Evolutionary conservation across 1,139 yeast species (phyloP).

Genomic region (Debaryomyces udenii): DNA sequence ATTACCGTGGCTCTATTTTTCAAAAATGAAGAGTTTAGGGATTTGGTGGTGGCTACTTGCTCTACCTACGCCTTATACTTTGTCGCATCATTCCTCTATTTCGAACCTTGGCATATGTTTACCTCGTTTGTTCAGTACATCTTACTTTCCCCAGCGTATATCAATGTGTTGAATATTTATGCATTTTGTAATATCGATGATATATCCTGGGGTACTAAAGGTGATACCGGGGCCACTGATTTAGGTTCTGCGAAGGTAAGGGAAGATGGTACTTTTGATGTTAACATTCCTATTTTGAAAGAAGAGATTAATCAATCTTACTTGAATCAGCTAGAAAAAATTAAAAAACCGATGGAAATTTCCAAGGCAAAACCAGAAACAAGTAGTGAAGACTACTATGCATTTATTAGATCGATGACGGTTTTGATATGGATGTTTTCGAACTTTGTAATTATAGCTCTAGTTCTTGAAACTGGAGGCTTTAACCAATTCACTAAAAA

Average conservation of each 20-base stretch:
- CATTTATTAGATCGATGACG: constrained; percentile 77
- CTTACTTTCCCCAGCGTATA: constrained; percentile 50
- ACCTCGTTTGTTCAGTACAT: constrained; percentile 51
- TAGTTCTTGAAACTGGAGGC: constrained; percentile 74
- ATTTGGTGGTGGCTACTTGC: constrained; percentile 50
- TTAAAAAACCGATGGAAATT: constrained; percentile 44
- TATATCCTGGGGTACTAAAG: constrained; percentile 56
- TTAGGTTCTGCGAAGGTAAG: constrained; percentile 63
- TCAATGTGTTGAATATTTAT: constrained; percentile 51
- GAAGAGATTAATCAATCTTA: constrained; percentile 65
- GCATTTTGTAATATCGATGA: constrained; percentile 56
- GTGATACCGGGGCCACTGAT: constrained; percentile 47
- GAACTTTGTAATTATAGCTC: constrained; percentile 70
- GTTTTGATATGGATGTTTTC: constrained; percentile 79
- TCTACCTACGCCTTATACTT: constrained; percentile 52
- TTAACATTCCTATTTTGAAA: constrained; percentile 67
- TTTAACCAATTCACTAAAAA: constrained; percentile 38
- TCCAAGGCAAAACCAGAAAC: constrained; percentile 39
- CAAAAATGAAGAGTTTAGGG: constrained; percentile 47
- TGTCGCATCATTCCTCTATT: constrained; percentile 48
- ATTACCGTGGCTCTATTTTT: constrained; percentile 45
- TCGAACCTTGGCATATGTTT: constrained; percentile 58
- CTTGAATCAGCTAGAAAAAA: constrained; percentile 63
- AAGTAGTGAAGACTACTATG: constrained; percentile 69
- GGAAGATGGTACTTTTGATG: constrained; percentile 66